Base-by-base conservation (phyloP, 164 flowering plant genomes). In the Cinnamomum micranthum region DNA sequence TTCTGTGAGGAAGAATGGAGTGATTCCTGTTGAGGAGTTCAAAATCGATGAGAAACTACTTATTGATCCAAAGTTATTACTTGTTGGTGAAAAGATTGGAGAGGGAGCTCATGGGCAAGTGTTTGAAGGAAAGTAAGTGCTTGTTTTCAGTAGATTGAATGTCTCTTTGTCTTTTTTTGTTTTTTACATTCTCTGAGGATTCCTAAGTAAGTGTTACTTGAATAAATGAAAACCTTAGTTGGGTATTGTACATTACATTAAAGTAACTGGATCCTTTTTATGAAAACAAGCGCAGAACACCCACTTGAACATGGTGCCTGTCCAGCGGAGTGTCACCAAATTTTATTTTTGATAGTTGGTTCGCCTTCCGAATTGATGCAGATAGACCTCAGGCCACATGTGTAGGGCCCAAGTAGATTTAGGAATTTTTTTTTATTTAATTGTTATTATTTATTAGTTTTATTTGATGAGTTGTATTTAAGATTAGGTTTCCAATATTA, bases 51-150 rank as follows among this genome's bases (percentile, higher is more conserved):
- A 85, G 62, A 89, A 79, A 69, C 81, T 92, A 72, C 83, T 92
- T 20, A 88, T 94, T 51, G 92, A 94, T 75, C 97, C 97, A 0
- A 92, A 87, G 47, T 73, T 85, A 68, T 78, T 94, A 69, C 90
- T 86, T 78, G 87, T 91, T 71, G 94, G 94, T 20, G 74, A 90
- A 2, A 90, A 94, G 80, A 88, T 94, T 73, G 98, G 97, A 13
- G 97, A 94, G 71, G 98, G 98, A 73, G 97, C 98, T 72, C 98
- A 94, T 83, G 97, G 96, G 6, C 89, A 87, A 80, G 98, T 94
- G 68, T 94, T 91, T 73, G 86, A 90, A 85, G 98, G 98, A 81
- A 94, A 90, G 98, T 94, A 75, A 81, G 88, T 85, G 23, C 12
- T 19, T 33, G 24, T 50, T 12, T 75, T 77, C 5, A 33, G 41